phyloP scores from a whole-genome alignment of 345 rosid genomes.

The Lepidium aucheri region DNA sequence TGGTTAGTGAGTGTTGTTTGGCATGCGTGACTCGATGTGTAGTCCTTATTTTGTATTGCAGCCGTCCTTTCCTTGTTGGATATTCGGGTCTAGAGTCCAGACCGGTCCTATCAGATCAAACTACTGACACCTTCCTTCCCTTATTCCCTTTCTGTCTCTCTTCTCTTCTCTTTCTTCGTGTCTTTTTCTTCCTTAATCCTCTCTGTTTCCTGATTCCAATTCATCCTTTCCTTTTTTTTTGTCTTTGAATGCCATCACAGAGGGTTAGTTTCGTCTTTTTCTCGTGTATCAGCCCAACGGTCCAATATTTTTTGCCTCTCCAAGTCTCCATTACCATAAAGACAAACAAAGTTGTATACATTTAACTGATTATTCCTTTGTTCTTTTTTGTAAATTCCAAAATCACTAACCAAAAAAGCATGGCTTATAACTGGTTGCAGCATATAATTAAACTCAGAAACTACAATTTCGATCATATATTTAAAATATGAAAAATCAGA shows the following conservation, averaged over 20 bases:
- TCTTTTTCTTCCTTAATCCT: conserved; percentile 11
- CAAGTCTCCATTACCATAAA: background rate
- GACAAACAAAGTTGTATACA: background rate
- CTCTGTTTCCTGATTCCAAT: conserved; percentile 14
- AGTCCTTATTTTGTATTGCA: conserved; percentile 6
- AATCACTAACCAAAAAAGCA: background rate
- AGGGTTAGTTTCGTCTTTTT: background rate
- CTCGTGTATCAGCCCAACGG: background rate
- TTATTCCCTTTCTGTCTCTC: conserved; percentile 9
- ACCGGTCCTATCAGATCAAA: conserved; percentile 26
- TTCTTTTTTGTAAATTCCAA: background rate
- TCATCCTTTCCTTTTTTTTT: background rate
- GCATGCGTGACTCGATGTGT: conserved; percentile 17
- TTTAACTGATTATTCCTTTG: conserved; percentile 15
- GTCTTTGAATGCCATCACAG: background rate
- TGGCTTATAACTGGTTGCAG: background rate
- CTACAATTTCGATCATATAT: too few relatives aligned
- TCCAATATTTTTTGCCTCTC: background rate
- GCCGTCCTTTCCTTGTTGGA: conserved; percentile 31
- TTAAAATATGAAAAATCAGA: too few relatives aligned
- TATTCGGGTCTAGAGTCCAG: conserved; percentile 21
- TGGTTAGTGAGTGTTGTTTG: conserved; percentile 14
- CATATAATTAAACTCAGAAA: background rate
- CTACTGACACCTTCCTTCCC: conserved; percentile 13
- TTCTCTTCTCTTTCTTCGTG: conserved; percentile 11